Evolutionary conservation across 2,329 filamentous ascomycete species (phyloP), one percentile per base, ranked within the genome.

Genomic region (Xylariaceae sp.): DNA sequence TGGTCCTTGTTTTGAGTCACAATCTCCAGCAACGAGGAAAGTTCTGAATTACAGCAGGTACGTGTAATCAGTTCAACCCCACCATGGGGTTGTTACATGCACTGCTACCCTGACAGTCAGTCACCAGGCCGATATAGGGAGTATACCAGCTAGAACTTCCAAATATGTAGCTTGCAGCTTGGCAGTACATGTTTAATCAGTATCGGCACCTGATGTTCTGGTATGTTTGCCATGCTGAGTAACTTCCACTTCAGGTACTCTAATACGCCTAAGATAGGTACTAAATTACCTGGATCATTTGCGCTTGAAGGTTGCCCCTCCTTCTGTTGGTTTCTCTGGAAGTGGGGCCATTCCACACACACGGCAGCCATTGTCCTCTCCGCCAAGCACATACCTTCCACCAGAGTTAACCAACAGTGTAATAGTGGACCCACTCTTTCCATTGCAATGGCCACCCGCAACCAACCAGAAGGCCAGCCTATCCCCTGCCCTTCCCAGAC

Each of bases 1-100:
- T 5, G 13, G 23, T 32, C 16, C 15, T 29, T 12, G 19, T 41
- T n/a, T n/a, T 47, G 44, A 47, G 41, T 47, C 44, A 47, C 36
- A 38, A 31, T 17, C 26, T 13, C 5, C n/a, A 13, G n/a, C n/a
- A 28, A 5, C 8, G n/a, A 13, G 26, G n/a, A 28, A 28, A 28
- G 26, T 28, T 28, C 26, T 9, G 26, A 28, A 28, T 9, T 28
- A 24, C 11, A 7, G n/a, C n/a, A 5, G 26, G 8, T 28, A 28
- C 8, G n/a, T 28, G 26, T 13, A 5, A 9, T 13, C 7, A 28
- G n/a, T 8, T 28, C n/a, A 13, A 28, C 26, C 26, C 26, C 26
- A 28, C 26, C 26, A 13, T 28, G 26, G 26, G 21, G 21, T 24
- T 6, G 21, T 24, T 6, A 11, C 7, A 24, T 24, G 21, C 11